Evolutionary conservation across 2,329 filamentous ascomycete genomes (phyloP).

Genomic region (Cordyceps militaris): DNA sequence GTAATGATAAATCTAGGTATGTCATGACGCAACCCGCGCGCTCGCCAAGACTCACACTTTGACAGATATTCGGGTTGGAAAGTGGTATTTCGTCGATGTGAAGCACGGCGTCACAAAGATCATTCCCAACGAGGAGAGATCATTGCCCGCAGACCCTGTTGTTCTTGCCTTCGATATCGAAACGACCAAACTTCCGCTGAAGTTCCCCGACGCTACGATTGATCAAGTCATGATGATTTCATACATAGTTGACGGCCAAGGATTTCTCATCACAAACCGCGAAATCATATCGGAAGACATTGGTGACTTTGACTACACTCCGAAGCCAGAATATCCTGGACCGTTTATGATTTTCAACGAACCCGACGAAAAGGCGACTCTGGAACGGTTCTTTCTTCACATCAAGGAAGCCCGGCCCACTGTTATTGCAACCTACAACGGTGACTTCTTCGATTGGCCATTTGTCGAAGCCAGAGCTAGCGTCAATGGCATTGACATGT

Average conservation of each 20-base stretch:
- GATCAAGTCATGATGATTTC: constrained; percentile 99
- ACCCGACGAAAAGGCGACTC: constrained; percentile 76
- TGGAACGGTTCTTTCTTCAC: constrained; percentile 91
- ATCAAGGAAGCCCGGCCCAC: constrained; percentile 92
- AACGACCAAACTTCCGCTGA: constrained; percentile 89
- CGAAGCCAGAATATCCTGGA: constrained; percentile 90
- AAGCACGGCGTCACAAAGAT: constrained; percentile 87
- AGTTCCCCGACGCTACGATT: constrained; percentile 89
- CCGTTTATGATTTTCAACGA: constrained; percentile 99
- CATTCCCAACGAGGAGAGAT: constrained; percentile 74
- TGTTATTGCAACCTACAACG: constrained; percentile 99
- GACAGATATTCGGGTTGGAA: constrained; percentile 85
- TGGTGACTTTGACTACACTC: constrained; percentile 95
- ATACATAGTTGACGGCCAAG: constrained; percentile 99
- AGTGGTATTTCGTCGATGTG: constrained; percentile 93
- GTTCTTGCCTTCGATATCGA: constrained; percentile 99
- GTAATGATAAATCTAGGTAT: constrained; percentile 90
- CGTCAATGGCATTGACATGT: constrained; percentile 97
- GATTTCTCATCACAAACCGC: constrained; percentile 94
- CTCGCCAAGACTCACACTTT: neutral
- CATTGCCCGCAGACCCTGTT: constrained; percentile 90
- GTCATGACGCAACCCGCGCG: constrained; percentile 5
- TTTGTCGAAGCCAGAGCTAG: constrained; percentile 93
- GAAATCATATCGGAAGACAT: constrained; percentile 98
- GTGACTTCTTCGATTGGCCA: constrained; percentile 99